These are phyloP conservation scores for Trichoderma afroharzianum DNA, from an alignment of 2,329 filamentous ascomycete species.

Conservation along the genomic window DNA sequence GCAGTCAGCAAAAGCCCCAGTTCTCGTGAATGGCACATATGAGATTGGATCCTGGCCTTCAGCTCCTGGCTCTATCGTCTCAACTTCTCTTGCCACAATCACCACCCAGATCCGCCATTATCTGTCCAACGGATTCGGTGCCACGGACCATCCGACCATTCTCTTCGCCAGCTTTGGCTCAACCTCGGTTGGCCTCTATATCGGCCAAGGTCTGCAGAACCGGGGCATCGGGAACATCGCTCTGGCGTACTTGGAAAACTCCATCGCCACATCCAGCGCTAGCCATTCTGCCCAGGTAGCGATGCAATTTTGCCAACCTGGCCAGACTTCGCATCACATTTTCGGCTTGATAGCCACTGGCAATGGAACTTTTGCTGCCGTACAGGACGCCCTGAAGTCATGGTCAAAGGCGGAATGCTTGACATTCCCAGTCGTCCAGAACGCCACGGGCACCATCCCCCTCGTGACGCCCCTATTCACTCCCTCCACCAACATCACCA, in stretches of 20 bases:
- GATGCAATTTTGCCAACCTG: conserved; percentile 35
- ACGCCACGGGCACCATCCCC: neutral
- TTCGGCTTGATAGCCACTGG: conserved; percentile 34
- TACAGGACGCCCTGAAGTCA: conserved; percentile 30
- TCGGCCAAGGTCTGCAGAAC: conserved; percentile 31
- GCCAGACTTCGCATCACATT: conserved; percentile 29
- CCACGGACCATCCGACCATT: conserved; percentile 24
- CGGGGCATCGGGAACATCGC: conserved; percentile 28
- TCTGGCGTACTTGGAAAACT: conserved; percentile 28
- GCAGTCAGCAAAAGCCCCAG: conserved; percentile 1
- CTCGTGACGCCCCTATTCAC: too few species aligned
- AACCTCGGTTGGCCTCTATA: conserved; percentile 33
- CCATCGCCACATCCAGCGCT: conserved; percentile 10
- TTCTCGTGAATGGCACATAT: conserved; percentile 21
- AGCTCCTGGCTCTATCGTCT: conserved; percentile 20
- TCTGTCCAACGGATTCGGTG: conserved; percentile 24
- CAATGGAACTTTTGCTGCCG: conserved; percentile 30
- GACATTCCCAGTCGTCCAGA: conserved; percentile 18
- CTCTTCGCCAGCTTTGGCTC: conserved; percentile 30
- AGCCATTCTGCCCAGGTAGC: conserved; percentile 29
- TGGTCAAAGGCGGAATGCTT: conserved; percentile 30
- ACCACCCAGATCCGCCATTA: conserved; percentile 30
- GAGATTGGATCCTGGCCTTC: conserved; percentile 30
- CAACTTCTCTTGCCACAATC: conserved; percentile 23
- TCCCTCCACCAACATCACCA: too few species aligned